A percentile compares a stretch with the other conserved stretches of the same genome.
Conservation (phyloP, 78 protist genomes). For the Dictyostelium capitatum region DNA sequence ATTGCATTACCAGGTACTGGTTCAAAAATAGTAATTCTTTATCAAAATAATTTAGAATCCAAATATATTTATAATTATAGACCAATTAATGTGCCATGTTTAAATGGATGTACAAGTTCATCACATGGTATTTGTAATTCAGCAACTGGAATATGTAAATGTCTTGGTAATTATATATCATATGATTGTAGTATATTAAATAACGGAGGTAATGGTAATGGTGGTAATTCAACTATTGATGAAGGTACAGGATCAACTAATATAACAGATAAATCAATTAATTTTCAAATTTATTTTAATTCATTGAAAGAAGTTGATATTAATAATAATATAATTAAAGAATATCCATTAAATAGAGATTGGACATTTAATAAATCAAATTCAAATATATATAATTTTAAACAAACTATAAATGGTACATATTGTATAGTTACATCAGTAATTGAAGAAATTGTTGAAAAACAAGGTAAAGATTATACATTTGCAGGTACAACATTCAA, state of each 20-base stretch:
- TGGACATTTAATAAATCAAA: background rate
- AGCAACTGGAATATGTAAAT: background rate
- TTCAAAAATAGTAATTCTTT: background rate
- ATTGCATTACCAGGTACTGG: background rate
- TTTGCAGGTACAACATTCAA: background rate
- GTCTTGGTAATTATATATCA: background rate
- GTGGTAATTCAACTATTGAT: background rate
- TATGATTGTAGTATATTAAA: background rate
- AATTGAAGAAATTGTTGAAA: background rate
- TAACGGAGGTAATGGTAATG: background rate
- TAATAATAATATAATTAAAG: background rate
- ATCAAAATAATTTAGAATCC: background rate
- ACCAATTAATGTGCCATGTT: background rate
- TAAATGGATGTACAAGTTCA: background rate
- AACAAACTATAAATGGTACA: background rate
- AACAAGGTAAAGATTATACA: background rate
- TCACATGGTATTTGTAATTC: background rate
- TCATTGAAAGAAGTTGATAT: slow-evolving; percentile 9
- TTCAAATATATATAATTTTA: background rate
- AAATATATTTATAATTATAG: background rate
- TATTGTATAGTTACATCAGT: background rate
- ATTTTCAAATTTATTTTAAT: slow-evolving; percentile 16
- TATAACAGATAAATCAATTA: background rate
- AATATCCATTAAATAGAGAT: background rate
- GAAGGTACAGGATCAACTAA: background rate